phyloP scores from a whole-genome alignment of 108 stramenopile species.

The Schizochytrium sp. region DNA sequence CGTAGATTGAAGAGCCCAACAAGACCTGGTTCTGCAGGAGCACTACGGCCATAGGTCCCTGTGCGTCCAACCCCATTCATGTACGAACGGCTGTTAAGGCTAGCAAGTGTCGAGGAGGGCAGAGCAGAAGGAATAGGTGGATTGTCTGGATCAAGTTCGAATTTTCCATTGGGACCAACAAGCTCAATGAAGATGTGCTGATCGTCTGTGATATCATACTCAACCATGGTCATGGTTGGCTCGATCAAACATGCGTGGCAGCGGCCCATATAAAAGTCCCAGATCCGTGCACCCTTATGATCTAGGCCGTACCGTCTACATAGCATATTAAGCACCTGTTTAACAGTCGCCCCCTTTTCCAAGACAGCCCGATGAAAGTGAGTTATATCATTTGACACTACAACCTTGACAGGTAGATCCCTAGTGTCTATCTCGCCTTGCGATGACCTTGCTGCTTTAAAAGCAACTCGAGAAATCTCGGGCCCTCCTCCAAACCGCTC shows the following conservation, averaged over 20 bases:
- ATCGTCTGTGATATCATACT: neutral
- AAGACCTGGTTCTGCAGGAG: slow-evolving; percentile 73
- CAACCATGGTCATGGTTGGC: neutral
- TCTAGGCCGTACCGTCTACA: neutral
- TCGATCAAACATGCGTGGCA: slow-evolving; percentile 13
- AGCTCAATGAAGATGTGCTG: slow-evolving; percentile 1
- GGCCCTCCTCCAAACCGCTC: slow-evolving; percentile 23
- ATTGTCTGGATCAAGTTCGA: neutral
- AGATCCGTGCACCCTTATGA: neutral
- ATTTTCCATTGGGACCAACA: neutral
- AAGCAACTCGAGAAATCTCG: neutral
- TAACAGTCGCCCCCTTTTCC: neutral
- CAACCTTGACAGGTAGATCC: neutral
- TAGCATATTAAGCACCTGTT: slow-evolving; percentile 2
- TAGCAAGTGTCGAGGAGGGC: neutral
- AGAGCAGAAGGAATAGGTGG: neutral
- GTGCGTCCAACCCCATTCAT: neutral
- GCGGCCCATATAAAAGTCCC: slow-evolving; percentile 20
- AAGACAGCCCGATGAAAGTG: neutral
- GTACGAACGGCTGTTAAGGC: neutral
- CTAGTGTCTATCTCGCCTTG: neutral
- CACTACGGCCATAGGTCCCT: neutral
- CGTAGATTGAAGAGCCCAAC: slow-evolving; percentile 96
- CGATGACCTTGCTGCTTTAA: neutral
- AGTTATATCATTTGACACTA: neutral